phyloP scores from a whole-genome alignment of 441 rosid genomes.

The Lepidium campestre region DNA sequence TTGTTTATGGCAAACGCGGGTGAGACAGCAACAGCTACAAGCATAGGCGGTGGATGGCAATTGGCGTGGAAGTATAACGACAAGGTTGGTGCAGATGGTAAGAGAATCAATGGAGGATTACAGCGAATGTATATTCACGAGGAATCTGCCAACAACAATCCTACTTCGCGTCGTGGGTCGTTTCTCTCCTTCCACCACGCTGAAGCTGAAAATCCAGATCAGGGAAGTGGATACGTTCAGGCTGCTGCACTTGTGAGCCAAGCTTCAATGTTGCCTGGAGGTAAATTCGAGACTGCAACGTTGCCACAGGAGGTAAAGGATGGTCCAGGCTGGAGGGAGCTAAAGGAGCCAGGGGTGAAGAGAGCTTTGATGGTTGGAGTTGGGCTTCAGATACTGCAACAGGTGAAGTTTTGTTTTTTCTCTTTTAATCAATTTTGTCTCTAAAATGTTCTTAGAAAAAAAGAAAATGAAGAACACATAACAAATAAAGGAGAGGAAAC shows the following conservation, averaged over 20 bases:
- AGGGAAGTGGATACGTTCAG: constrained; percentile 40
- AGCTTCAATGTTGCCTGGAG: constrained; percentile 59
- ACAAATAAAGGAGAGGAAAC: constrained; percentile 2
- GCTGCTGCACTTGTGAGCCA: constrained; percentile 83
- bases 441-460: not conserved
- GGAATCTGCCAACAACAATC: constrained; percentile 22
- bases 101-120: constrained; percentile 34
- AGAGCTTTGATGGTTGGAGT: constrained; percentile 71
- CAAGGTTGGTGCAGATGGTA: constrained; percentile 28
- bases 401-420: constrained; percentile 34
- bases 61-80: constrained; percentile 41
- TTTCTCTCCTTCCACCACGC: constrained; percentile 43
- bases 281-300: constrained; percentile 44
- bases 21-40: constrained; percentile 29
- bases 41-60: constrained; percentile 57
- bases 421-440: not conserved
- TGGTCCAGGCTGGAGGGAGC: constrained; percentile 63
- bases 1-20: constrained; percentile 28
- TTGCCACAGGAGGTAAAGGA: constrained; percentile 50
- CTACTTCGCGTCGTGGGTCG: constrained; percentile 51
- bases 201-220: constrained; percentile 43
- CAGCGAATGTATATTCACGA: constrained; percentile 42
- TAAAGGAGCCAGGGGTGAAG: constrained; percentile 75
- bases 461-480: not conserved
- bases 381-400: constrained; percentile 84